phyloP scores from a whole-genome alignment of 2,329 filamentous ascomycete genomes.

The Thelonectria discophora region DNA sequence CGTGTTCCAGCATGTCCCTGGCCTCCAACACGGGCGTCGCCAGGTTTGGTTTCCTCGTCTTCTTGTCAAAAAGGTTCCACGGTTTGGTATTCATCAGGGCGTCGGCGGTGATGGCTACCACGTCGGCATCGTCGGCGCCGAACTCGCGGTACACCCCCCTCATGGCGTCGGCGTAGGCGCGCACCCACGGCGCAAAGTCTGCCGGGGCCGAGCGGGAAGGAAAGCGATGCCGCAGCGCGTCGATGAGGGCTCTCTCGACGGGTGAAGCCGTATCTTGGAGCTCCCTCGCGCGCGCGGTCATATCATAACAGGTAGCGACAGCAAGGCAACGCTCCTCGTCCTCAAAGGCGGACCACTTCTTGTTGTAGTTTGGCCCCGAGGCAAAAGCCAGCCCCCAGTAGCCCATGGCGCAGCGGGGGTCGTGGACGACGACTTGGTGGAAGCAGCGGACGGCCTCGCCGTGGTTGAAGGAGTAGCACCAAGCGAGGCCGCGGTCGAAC shows the following conservation, averaged over 20 bases:
- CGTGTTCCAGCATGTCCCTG: conserved; percentile 49
- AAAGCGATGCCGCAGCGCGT: conserved; percentile 69
- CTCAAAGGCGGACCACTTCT: conserved; percentile 37
- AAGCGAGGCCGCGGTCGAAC: conserved; percentile 68
- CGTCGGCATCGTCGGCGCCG: conserved; percentile 50
- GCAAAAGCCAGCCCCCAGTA: conserved; percentile 65
- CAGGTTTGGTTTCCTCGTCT: conserved; percentile 43
- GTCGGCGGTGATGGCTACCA: conserved; percentile 51
- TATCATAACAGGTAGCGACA: conserved; percentile 3
- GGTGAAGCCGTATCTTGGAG: background rate
- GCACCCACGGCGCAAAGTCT: conserved; percentile 56
- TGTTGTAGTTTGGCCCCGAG: conserved; percentile 62
- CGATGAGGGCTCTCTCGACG: conserved; percentile 67
- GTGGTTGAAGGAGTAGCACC: conserved; percentile 70
- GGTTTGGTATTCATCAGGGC: conserved; percentile 60
- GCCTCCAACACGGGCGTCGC: conserved; percentile 42
- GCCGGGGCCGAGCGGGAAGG: conserved; percentile 51
- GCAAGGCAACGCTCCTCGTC: conserved; percentile 22
- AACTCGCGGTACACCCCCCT: conserved; percentile 46
- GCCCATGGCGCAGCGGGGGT: conserved; percentile 50
- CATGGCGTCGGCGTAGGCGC: conserved; percentile 52
- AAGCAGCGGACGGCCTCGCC: conserved; percentile 63
- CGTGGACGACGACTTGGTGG: conserved; percentile 53
- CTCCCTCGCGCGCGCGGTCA: conserved; percentile 2
- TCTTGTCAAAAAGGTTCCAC: conserved; percentile 55